These are phyloP conservation scores for Musa beccarii DNA, from an alignment of 176 grass and related monocot species.

Conservation along the genomic window DNA sequence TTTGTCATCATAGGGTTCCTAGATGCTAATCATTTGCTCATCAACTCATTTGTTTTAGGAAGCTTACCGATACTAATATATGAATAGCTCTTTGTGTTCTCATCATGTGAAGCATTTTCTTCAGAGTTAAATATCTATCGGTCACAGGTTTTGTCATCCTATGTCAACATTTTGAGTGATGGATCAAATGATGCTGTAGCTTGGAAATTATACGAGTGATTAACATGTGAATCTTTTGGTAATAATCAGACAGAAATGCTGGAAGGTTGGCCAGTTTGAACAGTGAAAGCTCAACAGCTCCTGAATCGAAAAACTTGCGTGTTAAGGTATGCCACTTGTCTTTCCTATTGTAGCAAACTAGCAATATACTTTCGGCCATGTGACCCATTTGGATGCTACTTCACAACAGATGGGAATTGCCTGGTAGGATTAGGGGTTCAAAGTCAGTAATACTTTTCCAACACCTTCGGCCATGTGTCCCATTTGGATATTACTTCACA, in stretches of 20 bases:
- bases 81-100: too few species aligned
- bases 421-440: too few species aligned
- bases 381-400: background rate
- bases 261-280: conserved; percentile 42
- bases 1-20: background rate
- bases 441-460: too few species aligned
- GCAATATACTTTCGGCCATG: background rate
- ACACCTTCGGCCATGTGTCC: background rate
- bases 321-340: conserved; percentile 45
- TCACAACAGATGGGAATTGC: background rate
- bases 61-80: background rate
- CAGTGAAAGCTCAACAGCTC: conserved; percentile 26
- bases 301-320: conserved; percentile 64
- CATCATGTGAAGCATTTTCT: too few species aligned
- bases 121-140: too few species aligned
- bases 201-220: background rate
- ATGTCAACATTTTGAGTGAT: background rate
- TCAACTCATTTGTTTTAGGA: background rate
- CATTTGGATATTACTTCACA: background rate
- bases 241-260: conserved; percentile 42
- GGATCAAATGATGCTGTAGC: background rate
- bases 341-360: background rate
- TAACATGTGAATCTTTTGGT: conserved; percentile 10
- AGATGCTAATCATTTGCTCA: background rate
- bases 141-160: background rate